Evolutionary conservation across 2,329 filamentous ascomycete species (phyloP), one percentile per base, ranked within the genome.

Genomic region (Pyricularia grisea): DNA sequence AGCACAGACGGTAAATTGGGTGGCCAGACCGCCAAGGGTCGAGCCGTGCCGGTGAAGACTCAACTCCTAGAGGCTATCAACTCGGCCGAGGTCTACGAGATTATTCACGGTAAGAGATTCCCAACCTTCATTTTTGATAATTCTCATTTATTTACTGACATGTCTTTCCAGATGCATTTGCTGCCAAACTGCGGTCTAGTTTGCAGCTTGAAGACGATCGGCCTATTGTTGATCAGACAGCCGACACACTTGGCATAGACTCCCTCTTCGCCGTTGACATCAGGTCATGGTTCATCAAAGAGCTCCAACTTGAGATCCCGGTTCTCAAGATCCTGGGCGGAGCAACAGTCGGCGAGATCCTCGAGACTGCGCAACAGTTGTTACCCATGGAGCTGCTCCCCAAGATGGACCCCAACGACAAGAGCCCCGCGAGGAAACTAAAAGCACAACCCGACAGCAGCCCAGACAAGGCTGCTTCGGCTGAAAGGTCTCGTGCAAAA

Each of bases 191-290:
- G 23, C 17, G 50, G 50, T 58, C 50, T n/a, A 58, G 50, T 58
- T 5, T 58, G 17, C 50, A 58, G 17, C 50, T 23, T n/a, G 50
- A 58, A 58, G 50, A 58, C 50, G 50, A 58, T n/a, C 50, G 50
- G n/a, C 50, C 50, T 6, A 23, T 58, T 58, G 50, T 58, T n/a
- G 50, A 58, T 58, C 50, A 58, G 50, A 58, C 50, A n/a, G 50
- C 50, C n/a, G 50, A n/a, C 68, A 14, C 55, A 9, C 27, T 17
- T 23, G 74, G 74, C 42, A 66, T 71, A 31, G 72, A 75, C 67
- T 72, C 72, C 0, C 68, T 76, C 7, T 66, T 76, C 11, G 63
- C 63, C 23, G 63, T 65, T n/a, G 63, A 65, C 7, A 33, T 65
- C 10, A 27, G 63, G 20, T 30, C 63, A 9, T 65, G 63, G 63